These are phyloP conservation scores for Rhizoclosmatium sp. DNA, from an alignment of 192 early-diverging fungal species.

Conservation along the genomic window DNA sequence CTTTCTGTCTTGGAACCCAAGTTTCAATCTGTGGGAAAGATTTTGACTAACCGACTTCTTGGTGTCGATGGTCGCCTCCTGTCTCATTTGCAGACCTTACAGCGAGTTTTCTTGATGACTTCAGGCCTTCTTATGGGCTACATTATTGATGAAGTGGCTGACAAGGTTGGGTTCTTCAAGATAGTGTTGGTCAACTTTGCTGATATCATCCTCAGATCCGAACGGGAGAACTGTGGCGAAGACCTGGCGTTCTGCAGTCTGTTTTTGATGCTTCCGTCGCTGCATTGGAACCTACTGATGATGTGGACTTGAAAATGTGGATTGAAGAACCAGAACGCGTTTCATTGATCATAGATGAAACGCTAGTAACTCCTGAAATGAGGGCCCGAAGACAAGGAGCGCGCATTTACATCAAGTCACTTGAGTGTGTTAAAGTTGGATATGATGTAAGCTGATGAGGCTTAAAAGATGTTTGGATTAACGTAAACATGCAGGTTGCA, in stretches of 20 bases:
- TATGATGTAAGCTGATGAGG: slow-evolving; percentile 26
- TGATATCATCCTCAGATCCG: slow-evolving; percentile 2
- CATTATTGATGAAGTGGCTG: slow-evolving; percentile 2
- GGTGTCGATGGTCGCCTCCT: slow-evolving; percentile 8
- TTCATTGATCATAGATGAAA: slow-evolving; percentile 20
- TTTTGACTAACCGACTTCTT: background rate
- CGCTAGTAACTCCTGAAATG: background rate
- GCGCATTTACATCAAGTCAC: background rate
- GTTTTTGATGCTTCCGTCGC: slow-evolving; percentile 22
- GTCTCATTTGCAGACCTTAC: slow-evolving; percentile 19
- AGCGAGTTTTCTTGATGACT: slow-evolving; percentile 33
- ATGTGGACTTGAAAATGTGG: slow-evolving; percentile 2
- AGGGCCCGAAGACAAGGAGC: background rate
- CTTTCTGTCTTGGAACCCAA: slow-evolving; percentile 1
- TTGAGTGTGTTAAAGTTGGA: slow-evolving; percentile 19
- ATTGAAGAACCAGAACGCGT: slow-evolving; percentile 17
- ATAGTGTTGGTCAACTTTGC: background rate
- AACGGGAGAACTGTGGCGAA: slow-evolving; percentile 19
- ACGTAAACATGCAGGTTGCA: background rate
- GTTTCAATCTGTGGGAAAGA: slow-evolving; percentile 7
- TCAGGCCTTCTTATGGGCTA: slow-evolving; percentile 18
- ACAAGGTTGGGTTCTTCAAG: slow-evolving; percentile 13
- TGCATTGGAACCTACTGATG: background rate
- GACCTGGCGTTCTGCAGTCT: slow-evolving; percentile 22
- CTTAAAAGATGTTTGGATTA: background rate